Base-by-base conservation (phyloP, 768 basidiomycete genomes). In the Termitomyces sp. region DNA sequence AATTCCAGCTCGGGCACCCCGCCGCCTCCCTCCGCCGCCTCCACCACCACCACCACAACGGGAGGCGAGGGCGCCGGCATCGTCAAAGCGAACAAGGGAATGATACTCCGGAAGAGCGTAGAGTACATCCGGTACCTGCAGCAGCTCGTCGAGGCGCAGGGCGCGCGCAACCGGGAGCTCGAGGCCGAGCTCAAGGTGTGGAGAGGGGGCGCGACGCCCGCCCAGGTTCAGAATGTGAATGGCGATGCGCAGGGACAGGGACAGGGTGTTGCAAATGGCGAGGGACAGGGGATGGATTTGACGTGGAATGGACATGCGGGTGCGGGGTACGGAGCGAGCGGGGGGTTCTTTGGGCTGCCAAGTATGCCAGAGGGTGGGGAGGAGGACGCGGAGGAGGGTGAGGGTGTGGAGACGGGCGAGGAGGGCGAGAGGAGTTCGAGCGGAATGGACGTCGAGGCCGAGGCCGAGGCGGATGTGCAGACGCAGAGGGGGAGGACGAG, bases 81-180 rank as follows among this genome's bases (percentile, higher is more conserved):
- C 31, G 87, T 91, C 53, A 95, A 95, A 68, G 93, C 93, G 27
- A 95, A 96, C 74, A 96, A 96, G 78, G 93, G 94, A 34, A 91
- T 95, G 86, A 94, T 96, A 42, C 72, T 96, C 44, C 71, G 90
- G 63, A 96, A 91, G 80, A 87, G 85, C 54, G 86, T 89, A 2
- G 86, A 88, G 65, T 87, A 88, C 64, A 87, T 88, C 31, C 82
- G 90, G 56, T 93, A 92, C 69, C 82, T 94, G 11, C 92, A 94
- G 67, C 91, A 93, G 62, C 85, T 94, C 52, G 91, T 94, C 10
- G 83, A 81, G 3, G 87, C 85, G 0, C 92, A 93, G 64, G 89
- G 89, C 4, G 81, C 81, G 42, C 77, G 91, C 10, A 92, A 91
- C 68, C 76, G 88, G 40, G 90, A 92, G 64, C 77, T 94, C 48